Evolutionary conservation across 208 protist genomes (phyloP), one percentile per base, ranked within the genome.

Genomic region (Porcisia hertigi): DNA sequence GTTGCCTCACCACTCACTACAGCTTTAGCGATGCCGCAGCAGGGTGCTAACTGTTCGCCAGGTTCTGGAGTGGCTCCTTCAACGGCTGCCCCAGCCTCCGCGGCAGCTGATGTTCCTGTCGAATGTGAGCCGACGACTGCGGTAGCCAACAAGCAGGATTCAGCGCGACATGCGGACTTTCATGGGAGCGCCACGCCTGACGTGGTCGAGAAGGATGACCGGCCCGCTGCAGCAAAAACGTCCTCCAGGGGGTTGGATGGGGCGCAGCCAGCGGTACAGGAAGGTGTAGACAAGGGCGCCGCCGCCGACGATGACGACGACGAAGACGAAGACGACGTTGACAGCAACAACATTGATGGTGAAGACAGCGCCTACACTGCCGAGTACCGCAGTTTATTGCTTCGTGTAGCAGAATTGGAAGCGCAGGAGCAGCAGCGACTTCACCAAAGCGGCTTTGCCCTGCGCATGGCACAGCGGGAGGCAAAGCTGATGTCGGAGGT

Each of bases 401-500:
- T 81, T 25, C 90, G 86, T 20, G 78, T 92, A 2, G 85, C 86
- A 2, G 88, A 88, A 43, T 45, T 86, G 74, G 85, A 91, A 65
- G 69, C 82, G 16, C 59, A 79, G 41, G 73, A 81, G 39, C 52
- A 70, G 52, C 72, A 80, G 45, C 73, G 72, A 8, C 60, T 12
- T 1, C 73, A 63, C 0, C 77, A 77, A 30, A 69, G 88, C 34
- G 20, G 47, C 12, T 86, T 91, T 63, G 76, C 73, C n/a, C 67
- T 89, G 54, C 86, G 70, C 59, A 83, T 89, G 57, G 82, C 82
- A 25, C 70, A 73, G 16, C 76, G 75, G 6, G 85, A 91, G 54
- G 73, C 76, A 30, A 75, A 83, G 16, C 69, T 79, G 5, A 71
- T 92, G 69, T 25, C 58, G 54, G 62, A 39, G 20, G 82, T 78